Percentiles rank a stretch among this genome's conserved stretches.
These are phyloP conservation scores for Chaetomium globosum DNA, from an alignment of 2,329 filamentous ascomycete genomes.

Conservation along the genomic window DNA sequence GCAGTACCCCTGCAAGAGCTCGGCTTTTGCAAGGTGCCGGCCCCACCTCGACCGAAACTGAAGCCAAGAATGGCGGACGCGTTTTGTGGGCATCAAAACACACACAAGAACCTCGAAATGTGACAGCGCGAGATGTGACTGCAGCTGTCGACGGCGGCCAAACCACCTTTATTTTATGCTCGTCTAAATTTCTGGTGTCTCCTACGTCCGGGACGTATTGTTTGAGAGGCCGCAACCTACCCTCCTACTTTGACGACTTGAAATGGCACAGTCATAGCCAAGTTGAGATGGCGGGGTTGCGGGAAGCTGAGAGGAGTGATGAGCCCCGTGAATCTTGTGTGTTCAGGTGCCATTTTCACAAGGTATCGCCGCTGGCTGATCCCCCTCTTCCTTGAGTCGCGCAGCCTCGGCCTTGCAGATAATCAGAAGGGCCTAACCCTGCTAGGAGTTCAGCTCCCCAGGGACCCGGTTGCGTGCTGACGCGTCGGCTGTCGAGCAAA, in stretches of 20 bases:
- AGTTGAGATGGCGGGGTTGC: neutral
- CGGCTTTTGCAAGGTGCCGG: conserved; percentile 13
- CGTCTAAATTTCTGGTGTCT: neutral
- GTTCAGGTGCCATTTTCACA: neutral
- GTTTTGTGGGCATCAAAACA: neutral
- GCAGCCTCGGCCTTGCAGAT: neutral
- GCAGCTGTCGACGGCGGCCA: neutral
- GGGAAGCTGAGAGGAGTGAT: neutral
- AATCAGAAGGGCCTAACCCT: neutral
- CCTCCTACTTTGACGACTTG: neutral
- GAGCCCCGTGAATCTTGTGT: neutral
- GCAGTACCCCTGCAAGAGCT: conserved; percentile 1
- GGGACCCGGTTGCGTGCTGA: neutral
- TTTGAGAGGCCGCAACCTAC: neutral
- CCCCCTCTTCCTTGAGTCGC: neutral
- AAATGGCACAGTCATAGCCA: neutral
- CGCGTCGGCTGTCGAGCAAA: neutral
- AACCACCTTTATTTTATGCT: neutral
- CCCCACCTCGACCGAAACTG: neutral
- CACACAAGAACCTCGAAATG: neutral
- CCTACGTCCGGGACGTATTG: neutral
- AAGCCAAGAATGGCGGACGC: neutral
- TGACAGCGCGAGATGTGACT: neutral
- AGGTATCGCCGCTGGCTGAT: neutral
- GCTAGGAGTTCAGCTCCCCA: neutral